Evolutionary conservation across 768 basidiomycete genomes (phyloP).

Genomic region (Termitomyces sp.): DNA sequence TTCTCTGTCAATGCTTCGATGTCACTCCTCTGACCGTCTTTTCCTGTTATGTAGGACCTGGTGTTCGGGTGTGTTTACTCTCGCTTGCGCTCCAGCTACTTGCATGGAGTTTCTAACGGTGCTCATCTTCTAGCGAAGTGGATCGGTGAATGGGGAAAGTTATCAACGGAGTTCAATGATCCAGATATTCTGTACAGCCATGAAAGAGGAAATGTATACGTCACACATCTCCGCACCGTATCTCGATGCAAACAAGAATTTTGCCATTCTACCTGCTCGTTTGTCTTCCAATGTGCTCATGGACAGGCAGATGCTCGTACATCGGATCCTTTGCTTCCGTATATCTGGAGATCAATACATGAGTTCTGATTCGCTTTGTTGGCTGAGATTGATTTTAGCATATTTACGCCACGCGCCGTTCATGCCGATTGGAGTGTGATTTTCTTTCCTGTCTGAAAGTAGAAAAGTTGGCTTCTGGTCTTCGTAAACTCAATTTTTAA

Average conservation of each 20-base stretch:
- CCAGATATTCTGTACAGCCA: neutral
- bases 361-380: neutral
- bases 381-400: neutral
- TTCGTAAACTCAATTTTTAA: neutral
- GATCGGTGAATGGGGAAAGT: slow-evolving; percentile 14
- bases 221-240: neutral
- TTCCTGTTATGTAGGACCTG: slow-evolving; percentile 50
- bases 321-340: neutral
- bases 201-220: neutral
- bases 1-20: slow-evolving; percentile 3
- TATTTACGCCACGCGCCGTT: neutral
- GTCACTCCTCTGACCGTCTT: slow-evolving; percentile 7
- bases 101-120: neutral
- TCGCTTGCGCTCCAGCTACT: neutral
- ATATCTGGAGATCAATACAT: neutral
- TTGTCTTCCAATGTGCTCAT: neutral
- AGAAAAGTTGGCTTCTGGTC: neutral
- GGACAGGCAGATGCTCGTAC: neutral
- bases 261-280: neutral
- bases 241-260: neutral
- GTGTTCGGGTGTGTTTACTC: slow-evolving; percentile 79
- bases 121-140: slow-evolving; percentile 15
- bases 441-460: neutral
- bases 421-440: neutral
- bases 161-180: neutral